These are phyloP conservation scores for Ostreobium quekettii DNA, from an alignment of 139 green algal species.

Conservation along the genomic window DNA sequence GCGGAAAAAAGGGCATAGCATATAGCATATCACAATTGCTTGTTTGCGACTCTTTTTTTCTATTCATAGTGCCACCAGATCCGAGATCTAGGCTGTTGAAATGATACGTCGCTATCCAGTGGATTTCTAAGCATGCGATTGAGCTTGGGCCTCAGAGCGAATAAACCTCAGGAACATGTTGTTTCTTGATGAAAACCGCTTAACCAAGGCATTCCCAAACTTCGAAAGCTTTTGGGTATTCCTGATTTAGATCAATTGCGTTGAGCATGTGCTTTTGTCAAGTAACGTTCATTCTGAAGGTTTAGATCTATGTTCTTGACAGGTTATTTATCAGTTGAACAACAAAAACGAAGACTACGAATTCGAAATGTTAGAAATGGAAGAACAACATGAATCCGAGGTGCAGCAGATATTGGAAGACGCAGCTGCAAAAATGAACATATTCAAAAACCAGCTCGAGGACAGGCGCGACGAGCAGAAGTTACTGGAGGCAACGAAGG, in stretches of 20 bases:
- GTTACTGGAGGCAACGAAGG: conserved; percentile 14
- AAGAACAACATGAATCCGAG: conserved; percentile 60
- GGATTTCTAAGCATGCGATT: neutral
- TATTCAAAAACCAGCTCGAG: conserved; percentile 47
- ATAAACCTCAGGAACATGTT: neutral
- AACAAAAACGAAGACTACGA: conserved; percentile 69
- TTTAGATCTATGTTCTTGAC: conserved; percentile 16
- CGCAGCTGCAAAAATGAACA: conserved; percentile 43
- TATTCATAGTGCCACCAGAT: too few relatives aligned
- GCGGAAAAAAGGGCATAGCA: too few relatives aligned
- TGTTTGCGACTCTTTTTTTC: too few relatives aligned
- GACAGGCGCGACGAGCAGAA: conserved; percentile 24
- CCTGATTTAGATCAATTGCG: too few relatives aligned
- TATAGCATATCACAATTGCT: too few relatives aligned
- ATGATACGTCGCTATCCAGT: too few relatives aligned
- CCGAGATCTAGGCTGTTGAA: too few relatives aligned
- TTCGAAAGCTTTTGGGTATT: too few relatives aligned
- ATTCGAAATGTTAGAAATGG: conserved; percentile 56
- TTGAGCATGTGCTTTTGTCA: too few relatives aligned
- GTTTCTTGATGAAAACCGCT: too few relatives aligned
- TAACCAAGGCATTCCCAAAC: too few relatives aligned
- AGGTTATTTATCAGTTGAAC: conserved; percentile 78
- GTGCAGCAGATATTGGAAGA: conserved; percentile 57
- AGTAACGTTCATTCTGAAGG: too few relatives aligned
- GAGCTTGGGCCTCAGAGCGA: neutral